phyloP scores from a whole-genome alignment of 1,284 basidiomycete genomes.

The Coniferiporia weirii region DNA sequence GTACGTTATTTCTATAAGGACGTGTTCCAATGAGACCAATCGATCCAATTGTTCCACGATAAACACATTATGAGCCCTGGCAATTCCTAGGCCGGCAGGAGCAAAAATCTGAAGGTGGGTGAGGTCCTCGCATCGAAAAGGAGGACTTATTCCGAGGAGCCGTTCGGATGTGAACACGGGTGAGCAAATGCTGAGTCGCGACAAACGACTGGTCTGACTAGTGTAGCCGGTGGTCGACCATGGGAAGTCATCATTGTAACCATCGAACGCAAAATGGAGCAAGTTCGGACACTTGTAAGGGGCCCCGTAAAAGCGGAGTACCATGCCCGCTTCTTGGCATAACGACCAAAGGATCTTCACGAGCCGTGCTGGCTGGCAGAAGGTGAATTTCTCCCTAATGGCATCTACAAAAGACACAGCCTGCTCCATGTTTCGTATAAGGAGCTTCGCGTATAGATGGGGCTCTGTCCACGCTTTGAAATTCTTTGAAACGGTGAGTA shows the following conservation, averaged over 20 bases:
- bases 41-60: slow-evolving; percentile 3
- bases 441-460: slow-evolving; percentile 1
- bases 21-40: slow-evolving; percentile 1
- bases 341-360: slow-evolving; percentile 5
- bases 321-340: neutral
- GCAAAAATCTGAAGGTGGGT: slow-evolving; percentile 14
- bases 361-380: slow-evolving; percentile 7
- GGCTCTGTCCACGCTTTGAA: slow-evolving; percentile 7
- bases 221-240: neutral
- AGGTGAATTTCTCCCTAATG: neutral
- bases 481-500: slow-evolving; percentile 1
- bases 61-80: neutral
- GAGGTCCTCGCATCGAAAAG: slow-evolving; percentile 3
- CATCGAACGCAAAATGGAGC: slow-evolving; percentile 12
- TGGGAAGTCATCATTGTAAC: neutral
- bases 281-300: slow-evolving; percentile 5
- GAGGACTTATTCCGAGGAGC: neutral
- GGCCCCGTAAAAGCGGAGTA: neutral
- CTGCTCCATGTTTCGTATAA: slow-evolving; percentile 3
- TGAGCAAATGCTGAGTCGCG: slow-evolving; percentile 5
- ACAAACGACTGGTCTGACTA: neutral
- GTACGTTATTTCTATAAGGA: slow-evolving; percentile 9
- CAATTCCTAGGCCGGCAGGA: neutral
- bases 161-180: neutral
- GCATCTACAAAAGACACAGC: neutral